Evolutionary conservation across 208 protist genomes (phyloP).

Genomic region (Acanthamoeba triangularis): DNA sequence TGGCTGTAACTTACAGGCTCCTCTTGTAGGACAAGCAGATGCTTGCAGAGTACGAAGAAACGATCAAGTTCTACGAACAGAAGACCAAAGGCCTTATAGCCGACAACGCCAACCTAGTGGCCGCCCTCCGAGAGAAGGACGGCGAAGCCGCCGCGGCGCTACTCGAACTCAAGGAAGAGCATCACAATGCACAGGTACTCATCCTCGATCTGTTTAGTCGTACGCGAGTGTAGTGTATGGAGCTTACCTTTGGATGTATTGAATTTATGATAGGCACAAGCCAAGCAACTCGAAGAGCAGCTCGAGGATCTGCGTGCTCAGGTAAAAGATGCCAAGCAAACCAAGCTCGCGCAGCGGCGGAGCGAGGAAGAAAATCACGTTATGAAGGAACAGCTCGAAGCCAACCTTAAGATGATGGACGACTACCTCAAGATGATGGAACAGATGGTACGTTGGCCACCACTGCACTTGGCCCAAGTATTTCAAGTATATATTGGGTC

Average conservation of each 20-base stretch:
- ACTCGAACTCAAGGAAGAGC: neutral
- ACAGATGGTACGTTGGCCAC: neutral
- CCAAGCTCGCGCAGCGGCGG: neutral
- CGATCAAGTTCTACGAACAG: constrained; percentile 45
- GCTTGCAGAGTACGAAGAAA: constrained; percentile 29
- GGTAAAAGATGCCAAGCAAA: neutral
- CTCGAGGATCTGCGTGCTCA: neutral
- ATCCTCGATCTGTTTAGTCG: neutral
- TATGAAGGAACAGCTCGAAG: constrained; percentile 44
- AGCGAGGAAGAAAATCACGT: neutral
- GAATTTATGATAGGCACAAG: neutral
- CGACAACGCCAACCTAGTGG: neutral
- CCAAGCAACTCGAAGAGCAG: neutral
- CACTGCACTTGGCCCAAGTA: neutral
- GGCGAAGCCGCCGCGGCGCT: neutral
- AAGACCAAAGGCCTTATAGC: neutral
- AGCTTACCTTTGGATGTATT: neutral
- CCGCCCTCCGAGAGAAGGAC: neutral
- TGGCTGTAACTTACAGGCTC: neutral
- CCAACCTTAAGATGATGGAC: constrained; percentile 42
- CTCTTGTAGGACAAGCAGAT: constrained; percentile 36
- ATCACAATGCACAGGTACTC: neutral
- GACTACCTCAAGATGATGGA: constrained; percentile 60
- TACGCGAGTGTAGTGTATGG: neutral
- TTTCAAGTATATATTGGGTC: neutral